Conservation (phyloP, 2,329 filamentous ascomycete genomes). For the Cladosporium sp. region DNA sequence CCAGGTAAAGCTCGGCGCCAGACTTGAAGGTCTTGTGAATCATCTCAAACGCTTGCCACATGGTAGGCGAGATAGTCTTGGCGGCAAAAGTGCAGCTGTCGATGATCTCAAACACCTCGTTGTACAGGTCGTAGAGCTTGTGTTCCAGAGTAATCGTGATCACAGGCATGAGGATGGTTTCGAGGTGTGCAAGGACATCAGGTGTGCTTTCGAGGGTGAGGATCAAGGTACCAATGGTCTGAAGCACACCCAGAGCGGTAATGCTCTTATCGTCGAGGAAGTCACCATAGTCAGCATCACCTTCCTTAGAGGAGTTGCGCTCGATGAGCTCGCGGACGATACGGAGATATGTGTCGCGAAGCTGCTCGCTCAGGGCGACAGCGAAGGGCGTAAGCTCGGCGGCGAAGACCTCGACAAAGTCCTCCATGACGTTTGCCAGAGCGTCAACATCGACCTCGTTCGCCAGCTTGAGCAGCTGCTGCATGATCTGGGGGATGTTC, state of each 20-base stretch:
- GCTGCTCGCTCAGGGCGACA: constrained; percentile 89
- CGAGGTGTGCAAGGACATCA: constrained; percentile 88
- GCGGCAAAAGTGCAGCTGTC: constrained; percentile 98
- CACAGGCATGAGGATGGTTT: constrained; percentile 94
- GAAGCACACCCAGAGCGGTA: constrained; percentile 88
- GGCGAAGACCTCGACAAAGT: constrained; percentile 99
- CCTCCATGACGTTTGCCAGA: constrained; percentile 97
- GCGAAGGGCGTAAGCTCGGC: constrained; percentile 94
- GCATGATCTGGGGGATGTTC: constrained; percentile 98
- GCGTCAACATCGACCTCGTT: constrained; percentile 98
- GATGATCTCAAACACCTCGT: constrained; percentile 98
- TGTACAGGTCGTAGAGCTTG: constrained; percentile 95
- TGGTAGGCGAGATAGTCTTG: constrained; percentile 89
- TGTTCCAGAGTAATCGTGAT: constrained; percentile 95
- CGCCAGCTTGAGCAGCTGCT: constrained; percentile 91
- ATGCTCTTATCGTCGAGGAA: constrained; percentile 98
- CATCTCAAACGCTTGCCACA: constrained; percentile 98
- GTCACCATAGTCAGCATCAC: constrained; percentile 77
- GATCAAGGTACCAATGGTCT: constrained; percentile 96
- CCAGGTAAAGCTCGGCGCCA: constrained; percentile 91
- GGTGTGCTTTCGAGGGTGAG: constrained; percentile 95
- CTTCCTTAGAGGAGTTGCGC: constrained; percentile 71
- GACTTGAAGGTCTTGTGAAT: constrained; percentile 97
- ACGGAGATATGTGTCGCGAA: constrained; percentile 90
- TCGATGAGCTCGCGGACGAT: constrained; percentile 90